Evolutionary conservation across 495 filamentous ascomycete genomes (phyloP).

Genomic region (Tuber magnatum): DNA sequence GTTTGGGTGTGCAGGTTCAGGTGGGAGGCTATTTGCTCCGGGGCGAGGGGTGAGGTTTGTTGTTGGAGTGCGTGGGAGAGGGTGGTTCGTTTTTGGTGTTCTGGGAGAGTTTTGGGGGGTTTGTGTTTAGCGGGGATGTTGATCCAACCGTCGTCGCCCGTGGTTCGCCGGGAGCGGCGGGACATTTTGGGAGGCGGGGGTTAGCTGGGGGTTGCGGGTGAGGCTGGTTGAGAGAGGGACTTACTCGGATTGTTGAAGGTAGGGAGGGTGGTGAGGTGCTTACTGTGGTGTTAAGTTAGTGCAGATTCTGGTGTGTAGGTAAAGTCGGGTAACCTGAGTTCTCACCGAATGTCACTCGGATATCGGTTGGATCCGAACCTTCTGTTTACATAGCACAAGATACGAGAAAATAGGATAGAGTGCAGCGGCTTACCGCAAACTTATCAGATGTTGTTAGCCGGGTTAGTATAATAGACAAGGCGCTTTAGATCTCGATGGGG

Average conservation of each 20-base stretch:
- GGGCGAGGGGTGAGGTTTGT: background rate
- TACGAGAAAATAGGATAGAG: background rate
- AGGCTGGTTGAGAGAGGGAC: background rate
- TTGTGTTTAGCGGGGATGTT: slow-evolving; percentile 22
- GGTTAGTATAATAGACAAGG: background rate
- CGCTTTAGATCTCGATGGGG: background rate
- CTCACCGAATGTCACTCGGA: background rate
- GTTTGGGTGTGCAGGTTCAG: too few species aligned
- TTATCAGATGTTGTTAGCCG: background rate
- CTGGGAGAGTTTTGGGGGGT: slow-evolving; percentile 4
- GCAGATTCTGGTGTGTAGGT: background rate
- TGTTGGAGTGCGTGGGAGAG: background rate
- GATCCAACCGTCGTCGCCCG: slow-evolving; percentile 24
- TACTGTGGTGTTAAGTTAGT: background rate
- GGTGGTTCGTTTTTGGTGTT: slow-evolving; percentile 1
- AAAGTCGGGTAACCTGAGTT: background rate
- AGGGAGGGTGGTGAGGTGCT: background rate
- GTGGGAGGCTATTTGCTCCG: slow-evolving; percentile 6
- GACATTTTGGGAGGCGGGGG: slow-evolving; percentile 17
- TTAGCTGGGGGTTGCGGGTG: background rate
- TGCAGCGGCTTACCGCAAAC: too few species aligned
- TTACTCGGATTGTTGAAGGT: background rate
- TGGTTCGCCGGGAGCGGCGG: slow-evolving; percentile 14
- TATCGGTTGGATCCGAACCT: background rate
- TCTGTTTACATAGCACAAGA: background rate